These are phyloP conservation scores for Neurospora tetraspora DNA, from an alignment of 495 filamentous ascomycete species.

Conservation along the genomic window DNA sequence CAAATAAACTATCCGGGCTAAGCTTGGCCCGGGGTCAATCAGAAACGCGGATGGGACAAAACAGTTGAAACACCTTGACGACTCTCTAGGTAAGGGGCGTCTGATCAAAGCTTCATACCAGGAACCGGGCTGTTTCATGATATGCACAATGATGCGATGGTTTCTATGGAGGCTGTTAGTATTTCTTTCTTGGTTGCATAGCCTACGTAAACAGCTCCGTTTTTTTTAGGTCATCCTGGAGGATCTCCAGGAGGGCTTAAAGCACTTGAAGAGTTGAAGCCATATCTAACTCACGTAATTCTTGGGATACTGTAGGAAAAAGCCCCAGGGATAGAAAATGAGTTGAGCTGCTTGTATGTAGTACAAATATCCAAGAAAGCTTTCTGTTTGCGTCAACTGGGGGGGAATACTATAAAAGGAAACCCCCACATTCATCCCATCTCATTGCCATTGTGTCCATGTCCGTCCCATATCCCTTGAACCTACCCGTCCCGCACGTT, in stretches of 20 bases:
- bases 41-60: neutral
- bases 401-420: neutral
- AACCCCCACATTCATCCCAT: neutral
- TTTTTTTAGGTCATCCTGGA: too few relatives aligned
- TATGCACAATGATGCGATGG: neutral
- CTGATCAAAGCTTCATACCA: neutral
- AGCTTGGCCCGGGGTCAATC: neutral
- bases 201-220: neutral
- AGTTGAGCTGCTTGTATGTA: neutral
- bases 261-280: neutral
- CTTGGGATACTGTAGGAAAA: neutral
- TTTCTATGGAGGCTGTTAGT: neutral
- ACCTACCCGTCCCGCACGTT: neutral
- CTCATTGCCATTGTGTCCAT: neutral
- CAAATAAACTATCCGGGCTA: neutral
- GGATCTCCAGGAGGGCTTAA: too few relatives aligned
- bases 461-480: neutral
- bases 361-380: neutral
- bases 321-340: neutral
- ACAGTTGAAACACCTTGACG: conserved; percentile 8
- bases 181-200: neutral
- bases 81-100: neutral
- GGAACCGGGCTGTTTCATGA: neutral
- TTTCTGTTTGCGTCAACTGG: neutral
- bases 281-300: neutral